Evolutionary conservation across 169 alveolate genomes (phyloP).

Genomic region (Plasmodium blacklocki): DNA sequence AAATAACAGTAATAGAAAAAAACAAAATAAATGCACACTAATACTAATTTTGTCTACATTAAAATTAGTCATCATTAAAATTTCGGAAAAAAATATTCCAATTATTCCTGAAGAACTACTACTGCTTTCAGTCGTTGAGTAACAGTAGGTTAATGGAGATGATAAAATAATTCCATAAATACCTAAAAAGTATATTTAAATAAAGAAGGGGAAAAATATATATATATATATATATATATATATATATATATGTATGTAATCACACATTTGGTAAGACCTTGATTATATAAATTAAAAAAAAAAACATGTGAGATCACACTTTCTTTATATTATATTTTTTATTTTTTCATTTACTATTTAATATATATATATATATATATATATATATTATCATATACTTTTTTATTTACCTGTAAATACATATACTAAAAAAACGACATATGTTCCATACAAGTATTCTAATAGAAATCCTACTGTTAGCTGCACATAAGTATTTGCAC

Average conservation of each 20-base stretch:
- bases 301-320: neutral
- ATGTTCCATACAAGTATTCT: conserved; percentile 76
- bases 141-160: conserved; percentile 73
- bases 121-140: conserved; percentile 78
- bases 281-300: neutral
- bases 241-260: neutral
- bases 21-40: conserved; percentile 77
- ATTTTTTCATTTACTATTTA: neutral
- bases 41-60: conserved; percentile 76
- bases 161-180: conserved; percentile 73
- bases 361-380: neutral
- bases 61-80: conserved; percentile 77
- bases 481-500: conserved; percentile 78
- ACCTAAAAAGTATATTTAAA: conserved; percentile 43
- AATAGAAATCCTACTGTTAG: conserved; percentile 74
- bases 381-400: too few relatives aligned
- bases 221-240: neutral
- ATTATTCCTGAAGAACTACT: conserved; percentile 71
- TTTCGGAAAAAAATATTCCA: conserved; percentile 77
- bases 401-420: conserved; percentile 64
- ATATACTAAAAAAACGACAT: conserved; percentile 72
- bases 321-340: neutral
- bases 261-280: neutral
- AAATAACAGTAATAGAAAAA: conserved; percentile 65
- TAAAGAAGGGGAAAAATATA: neutral